Evolutionary conservation across 306 rosid genomes (phyloP).

Genomic region (Leucaena leucocephala): DNA sequence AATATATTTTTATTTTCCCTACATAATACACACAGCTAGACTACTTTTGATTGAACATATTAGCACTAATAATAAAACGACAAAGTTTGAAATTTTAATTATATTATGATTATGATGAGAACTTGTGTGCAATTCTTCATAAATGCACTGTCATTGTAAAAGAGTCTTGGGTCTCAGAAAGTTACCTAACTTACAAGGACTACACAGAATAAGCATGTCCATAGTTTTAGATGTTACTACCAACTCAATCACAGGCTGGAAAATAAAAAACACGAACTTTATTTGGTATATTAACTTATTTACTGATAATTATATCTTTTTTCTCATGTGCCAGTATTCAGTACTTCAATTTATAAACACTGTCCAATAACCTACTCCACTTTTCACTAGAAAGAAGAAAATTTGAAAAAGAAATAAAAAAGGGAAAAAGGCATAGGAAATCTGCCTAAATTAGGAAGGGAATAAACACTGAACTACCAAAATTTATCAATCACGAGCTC

Average conservation of each 20-base stretch:
- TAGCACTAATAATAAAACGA: neutral
- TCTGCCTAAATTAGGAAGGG: neutral
- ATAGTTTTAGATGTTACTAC: neutral
- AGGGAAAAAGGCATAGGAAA: neutral
- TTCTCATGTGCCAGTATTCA: conserved; percentile 3
- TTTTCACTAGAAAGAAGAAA: neutral
- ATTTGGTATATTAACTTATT: neutral
- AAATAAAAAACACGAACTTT: neutral
- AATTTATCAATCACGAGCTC: conserved; percentile 12
- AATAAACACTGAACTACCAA: conserved; percentile 5
- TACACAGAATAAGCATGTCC: neutral
- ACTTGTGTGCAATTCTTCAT: neutral
- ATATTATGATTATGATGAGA: neutral
- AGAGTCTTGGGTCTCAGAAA: neutral
- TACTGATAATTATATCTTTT: neutral
- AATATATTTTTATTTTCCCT: conserved; percentile 1
- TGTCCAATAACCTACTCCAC: neutral
- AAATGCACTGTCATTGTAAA: neutral
- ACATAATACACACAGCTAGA: neutral
- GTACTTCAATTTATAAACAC: neutral
- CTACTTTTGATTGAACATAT: neutral
- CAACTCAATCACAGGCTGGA: conserved; percentile 1
- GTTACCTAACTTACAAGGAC: neutral
- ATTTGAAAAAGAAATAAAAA: neutral
- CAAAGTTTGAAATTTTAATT: neutral